Conservation (phyloP, 2,329 filamentous ascomycete genomes). For the Triangularia verruculosa region DNA sequence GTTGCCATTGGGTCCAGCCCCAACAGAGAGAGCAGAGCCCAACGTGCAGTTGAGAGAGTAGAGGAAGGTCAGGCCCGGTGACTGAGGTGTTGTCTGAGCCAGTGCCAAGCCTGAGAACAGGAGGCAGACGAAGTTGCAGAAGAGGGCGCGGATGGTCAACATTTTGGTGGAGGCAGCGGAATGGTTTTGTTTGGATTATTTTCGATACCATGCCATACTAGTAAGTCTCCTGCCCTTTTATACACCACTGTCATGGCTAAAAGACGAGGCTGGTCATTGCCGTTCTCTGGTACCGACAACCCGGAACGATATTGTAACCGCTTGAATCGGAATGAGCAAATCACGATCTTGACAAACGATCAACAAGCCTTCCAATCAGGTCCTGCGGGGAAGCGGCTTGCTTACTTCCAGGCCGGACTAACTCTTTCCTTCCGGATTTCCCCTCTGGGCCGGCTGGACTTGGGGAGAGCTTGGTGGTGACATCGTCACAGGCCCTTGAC, state of each 20-base stretch:
- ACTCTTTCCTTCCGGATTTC: background rate
- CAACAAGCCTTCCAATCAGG: background rate
- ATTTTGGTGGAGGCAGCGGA: background rate
- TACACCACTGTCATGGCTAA: background rate
- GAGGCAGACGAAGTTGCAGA: slow-evolving; percentile 1
- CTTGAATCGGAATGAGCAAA: background rate
- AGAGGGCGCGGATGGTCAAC: background rate
- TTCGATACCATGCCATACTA: background rate
- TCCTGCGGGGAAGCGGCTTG: slow-evolving; percentile 3
- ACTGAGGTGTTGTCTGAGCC: background rate
- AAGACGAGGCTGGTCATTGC: background rate
- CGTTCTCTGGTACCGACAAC: background rate
- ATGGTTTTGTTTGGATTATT: no score
- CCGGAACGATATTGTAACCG: background rate
- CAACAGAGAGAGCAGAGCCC: slow-evolving; percentile 24
- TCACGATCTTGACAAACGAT: background rate
- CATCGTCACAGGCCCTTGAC: background rate
- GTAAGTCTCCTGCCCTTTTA: background rate
- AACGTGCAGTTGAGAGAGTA: slow-evolving; percentile 32
- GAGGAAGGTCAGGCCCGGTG: slow-evolving; percentile 29
- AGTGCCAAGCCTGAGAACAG: slow-evolving; percentile 1
- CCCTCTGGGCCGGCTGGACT: background rate
- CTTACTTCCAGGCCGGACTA: background rate
- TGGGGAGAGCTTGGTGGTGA: background rate
- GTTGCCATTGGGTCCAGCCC: slow-evolving; percentile 26